Base-by-base conservation (phyloP, 345 rosid genomes). In the Pistacia atlantica region DNA sequence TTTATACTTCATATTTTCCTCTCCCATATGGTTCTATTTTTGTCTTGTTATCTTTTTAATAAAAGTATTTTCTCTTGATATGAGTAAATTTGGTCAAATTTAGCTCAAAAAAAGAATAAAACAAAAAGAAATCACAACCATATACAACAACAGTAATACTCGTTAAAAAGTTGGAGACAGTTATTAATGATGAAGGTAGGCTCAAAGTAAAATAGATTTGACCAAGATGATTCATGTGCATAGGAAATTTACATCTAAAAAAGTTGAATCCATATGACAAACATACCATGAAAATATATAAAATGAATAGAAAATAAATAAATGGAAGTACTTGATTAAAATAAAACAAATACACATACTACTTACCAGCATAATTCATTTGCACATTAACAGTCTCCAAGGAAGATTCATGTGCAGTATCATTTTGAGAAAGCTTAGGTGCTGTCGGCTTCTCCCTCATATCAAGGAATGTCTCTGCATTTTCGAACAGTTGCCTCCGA, bases 401-500 rank as follows among this genome's bases (percentile, higher is more conserved):
- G 17, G 73, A 69, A 72, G 80, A 74, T 65, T 71, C 51, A 54
- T 28, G 42, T 72, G 75, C 79, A 54, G 77, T 57, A 78, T 33
- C 56, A 75, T 71, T 66, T 80, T 66, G 81, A 75, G 83, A 74
- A 63, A 62, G 70, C 60, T 78, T 75, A 35, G 67, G 62, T 56
- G n/a, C 46, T 11, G 45, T 45, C 75, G 82, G 51, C 48, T 80
- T 81, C 71, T 85, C 83, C 73, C 37, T 64, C 71, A 20, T 56
- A 70, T 66, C 71, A 61, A 75, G 80, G 45, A 48, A 46, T 46
- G 67, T 62, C 33, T 85, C 77, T 11, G 76, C 79, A 56, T 84
- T 75, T 59, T 79, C 88, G 80, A 90, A 90, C 80, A 88, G 74
- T 48, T 92, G 89, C 76, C 83, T 84, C 62, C 89, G 78, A 4